Percentiles rank a stretch among this genome's conserved stretches.
These are phyloP conservation scores for Bonnemaisonia californica DNA, from an alignment of 31 red algal genomes.

Conservation along the genomic window DNA sequence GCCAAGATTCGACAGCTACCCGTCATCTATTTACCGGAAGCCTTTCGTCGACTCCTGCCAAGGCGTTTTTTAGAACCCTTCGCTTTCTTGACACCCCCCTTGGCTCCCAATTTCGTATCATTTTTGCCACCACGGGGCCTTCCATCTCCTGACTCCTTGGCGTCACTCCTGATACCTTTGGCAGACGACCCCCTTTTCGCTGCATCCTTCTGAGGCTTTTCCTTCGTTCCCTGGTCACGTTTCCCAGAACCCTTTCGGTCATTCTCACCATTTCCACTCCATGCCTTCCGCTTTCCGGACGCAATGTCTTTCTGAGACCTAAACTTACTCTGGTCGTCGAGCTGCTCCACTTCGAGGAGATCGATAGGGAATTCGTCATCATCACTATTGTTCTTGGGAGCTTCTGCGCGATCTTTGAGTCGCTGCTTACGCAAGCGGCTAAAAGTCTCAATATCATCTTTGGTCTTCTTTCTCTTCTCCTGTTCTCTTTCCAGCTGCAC, in stretches of 20 bases:
- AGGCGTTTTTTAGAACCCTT: constrained; percentile 56
- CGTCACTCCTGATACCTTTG: not conserved
- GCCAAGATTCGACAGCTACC: too few species aligned
- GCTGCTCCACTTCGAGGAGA: constrained; percentile 78
- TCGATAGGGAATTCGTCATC: constrained; percentile 86
- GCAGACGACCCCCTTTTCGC: constrained; percentile 3
- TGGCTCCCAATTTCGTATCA: constrained; percentile 10
- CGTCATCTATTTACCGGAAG: constrained; percentile 11
- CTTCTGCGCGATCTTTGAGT: constrained; percentile 44
- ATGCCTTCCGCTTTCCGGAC: constrained; percentile 63
- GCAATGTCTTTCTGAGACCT: constrained; percentile 41
- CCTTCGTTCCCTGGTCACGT: not conserved
- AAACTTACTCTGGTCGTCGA: constrained; percentile 65
- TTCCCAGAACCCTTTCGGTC: constrained; percentile 6
- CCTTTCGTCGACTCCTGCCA: constrained; percentile 62
- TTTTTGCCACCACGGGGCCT: constrained; percentile 23
- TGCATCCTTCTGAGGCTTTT: not conserved
- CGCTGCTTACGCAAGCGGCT: constrained; percentile 72
- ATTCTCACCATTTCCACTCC: constrained; percentile 34
- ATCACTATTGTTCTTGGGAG: constrained; percentile 23
- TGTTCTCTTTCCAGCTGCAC: constrained; percentile 81
- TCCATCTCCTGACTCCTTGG: not conserved
- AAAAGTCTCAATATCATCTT: constrained; percentile 62
- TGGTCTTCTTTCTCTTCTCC: constrained; percentile 73
- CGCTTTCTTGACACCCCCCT: not conserved